phyloP scores from a whole-genome alignment of 306 rosid species.

The Trifolium repens region DNA sequence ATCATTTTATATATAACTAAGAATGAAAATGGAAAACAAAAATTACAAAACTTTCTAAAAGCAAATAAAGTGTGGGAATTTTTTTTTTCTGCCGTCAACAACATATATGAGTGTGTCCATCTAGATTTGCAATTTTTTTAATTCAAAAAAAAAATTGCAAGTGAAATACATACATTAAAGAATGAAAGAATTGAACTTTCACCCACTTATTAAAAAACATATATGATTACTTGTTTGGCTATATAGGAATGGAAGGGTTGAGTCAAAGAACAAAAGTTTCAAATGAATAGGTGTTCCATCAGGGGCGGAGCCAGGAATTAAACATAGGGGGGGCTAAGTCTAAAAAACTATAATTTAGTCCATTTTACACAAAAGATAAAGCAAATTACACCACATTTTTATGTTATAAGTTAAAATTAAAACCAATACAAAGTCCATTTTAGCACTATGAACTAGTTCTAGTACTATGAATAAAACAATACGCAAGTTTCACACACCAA shows the following conservation, averaged over 20 bases:
- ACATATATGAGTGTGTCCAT: constrained; percentile 11
- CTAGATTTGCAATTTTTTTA: background rate
- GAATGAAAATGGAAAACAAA: background rate
- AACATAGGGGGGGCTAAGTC: too few relatives aligned
- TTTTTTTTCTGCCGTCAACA: background rate
- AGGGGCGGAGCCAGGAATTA: too few relatives aligned
- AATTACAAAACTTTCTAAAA: background rate
- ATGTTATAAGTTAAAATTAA: too few relatives aligned
- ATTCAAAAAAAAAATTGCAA: background rate
- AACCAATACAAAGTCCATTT: too few relatives aligned
- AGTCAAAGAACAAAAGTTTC: constrained; percentile 46
- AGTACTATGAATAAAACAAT: too few relatives aligned
- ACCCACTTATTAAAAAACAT: constrained; percentile 27
- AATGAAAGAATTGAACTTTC: constrained; percentile 25
- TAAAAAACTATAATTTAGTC: too few relatives aligned
- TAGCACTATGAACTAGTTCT: too few relatives aligned
- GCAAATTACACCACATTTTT: too few relatives aligned
- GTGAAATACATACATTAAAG: background rate
- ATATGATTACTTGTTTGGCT: constrained; percentile 53
- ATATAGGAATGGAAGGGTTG: constrained; percentile 35
- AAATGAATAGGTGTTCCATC: constrained; percentile 40
- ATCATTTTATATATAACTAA: background rate
- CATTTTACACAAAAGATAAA: too few relatives aligned
- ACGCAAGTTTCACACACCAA: too few relatives aligned
- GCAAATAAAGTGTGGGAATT: background rate